Conservation (phyloP, 2,329 filamentous ascomycete species). For the Microcyclospora tardicrescens region DNA sequence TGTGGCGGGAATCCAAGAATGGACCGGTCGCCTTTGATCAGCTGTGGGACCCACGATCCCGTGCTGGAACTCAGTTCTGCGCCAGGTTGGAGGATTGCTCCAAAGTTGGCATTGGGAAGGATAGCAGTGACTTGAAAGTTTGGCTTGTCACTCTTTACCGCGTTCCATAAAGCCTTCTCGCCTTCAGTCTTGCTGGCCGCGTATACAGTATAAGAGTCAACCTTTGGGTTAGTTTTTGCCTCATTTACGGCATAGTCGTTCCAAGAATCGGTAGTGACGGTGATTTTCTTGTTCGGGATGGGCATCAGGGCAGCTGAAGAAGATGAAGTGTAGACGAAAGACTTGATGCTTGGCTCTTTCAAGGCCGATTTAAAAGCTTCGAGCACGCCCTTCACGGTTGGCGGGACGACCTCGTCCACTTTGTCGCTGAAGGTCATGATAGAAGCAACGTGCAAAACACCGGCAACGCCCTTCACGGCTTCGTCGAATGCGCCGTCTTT, state of each 20-base stretch:
- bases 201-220: slow-evolving; percentile 27
- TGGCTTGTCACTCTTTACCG: slow-evolving; percentile 31
- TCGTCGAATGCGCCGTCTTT: slow-evolving; percentile 10
- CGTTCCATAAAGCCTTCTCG: slow-evolving; percentile 37
- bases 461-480: slow-evolving; percentile 22
- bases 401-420: slow-evolving; percentile 31
- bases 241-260: slow-evolving; percentile 18
- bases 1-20: slow-evolving; percentile 6
- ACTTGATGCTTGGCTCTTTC: slow-evolving; percentile 28
- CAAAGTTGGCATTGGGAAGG: slow-evolving; percentile 14
- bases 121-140: slow-evolving; percentile 32
- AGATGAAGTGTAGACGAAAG: slow-evolving; percentile 33
- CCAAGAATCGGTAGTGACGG: slow-evolving; percentile 19
- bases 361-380: slow-evolving; percentile 30
- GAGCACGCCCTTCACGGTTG: slow-evolving; percentile 20
- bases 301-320: slow-evolving; percentile 26
- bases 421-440: slow-evolving; percentile 27
- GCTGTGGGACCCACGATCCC: background rate
- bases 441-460: slow-evolving; percentile 35
- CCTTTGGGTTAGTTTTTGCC: slow-evolving; percentile 21
- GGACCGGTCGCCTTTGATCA: slow-evolving; percentile 10
- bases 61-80: slow-evolving; percentile 5
- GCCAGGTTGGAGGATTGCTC: slow-evolving; percentile 7
- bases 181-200: slow-evolving; percentile 34
- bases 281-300: slow-evolving; percentile 22